Evolutionary conservation across 352 stramenopile genomes (phyloP), one percentile per base, ranked within the genome.

Genomic region (Globisporangium echinulatum): DNA sequence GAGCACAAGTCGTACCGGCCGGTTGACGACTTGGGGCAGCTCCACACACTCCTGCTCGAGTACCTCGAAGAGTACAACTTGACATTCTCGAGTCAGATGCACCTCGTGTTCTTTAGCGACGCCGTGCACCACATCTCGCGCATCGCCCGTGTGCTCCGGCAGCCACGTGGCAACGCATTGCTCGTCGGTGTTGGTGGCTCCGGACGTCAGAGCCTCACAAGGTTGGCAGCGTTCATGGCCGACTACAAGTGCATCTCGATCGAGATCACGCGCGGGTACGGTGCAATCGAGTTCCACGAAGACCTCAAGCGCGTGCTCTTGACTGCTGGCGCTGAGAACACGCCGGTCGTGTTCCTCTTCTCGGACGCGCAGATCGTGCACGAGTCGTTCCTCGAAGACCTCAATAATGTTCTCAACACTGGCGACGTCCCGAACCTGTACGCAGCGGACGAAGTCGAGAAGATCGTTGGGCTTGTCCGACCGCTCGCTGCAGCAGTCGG

Each of bases 41-140:
- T 96, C 2, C 84, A 93, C 50, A 71, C 67, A 2, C 64, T 97
- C n/a, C 69, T 98, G 3, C 69, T 80, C 48, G 87, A 97, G 59
- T 96, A 96, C 59, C 59, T 98, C 6, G 92, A 98, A 62, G 92
- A 98, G 71, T 98, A 97, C 67, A 98, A 98, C 64, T 86, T 98
- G 58, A 96, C 85, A 25, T 97, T 96, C 59, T 82, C 91, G 11
- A 94, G 76, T 46, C 84, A 94, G 44, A 98, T 98, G 91, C 82
- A 98, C 63, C 69, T 98, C 37, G 92, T 98, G 13, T 97, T 98
- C 65, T 98, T 98, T 65, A 87, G 84, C 40, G 94, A 98, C 62
- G 94, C 94, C 0, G 94, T 98, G 56, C 79, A 96, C 39, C 95
- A 98, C 63, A 92, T 98, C 33, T 95, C 85, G 3, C 81, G 92